Evolutionary conservation across 148 eudicot species (phyloP), one percentile per base, ranked within the genome.

Genomic region (Drosera capensis): DNA sequence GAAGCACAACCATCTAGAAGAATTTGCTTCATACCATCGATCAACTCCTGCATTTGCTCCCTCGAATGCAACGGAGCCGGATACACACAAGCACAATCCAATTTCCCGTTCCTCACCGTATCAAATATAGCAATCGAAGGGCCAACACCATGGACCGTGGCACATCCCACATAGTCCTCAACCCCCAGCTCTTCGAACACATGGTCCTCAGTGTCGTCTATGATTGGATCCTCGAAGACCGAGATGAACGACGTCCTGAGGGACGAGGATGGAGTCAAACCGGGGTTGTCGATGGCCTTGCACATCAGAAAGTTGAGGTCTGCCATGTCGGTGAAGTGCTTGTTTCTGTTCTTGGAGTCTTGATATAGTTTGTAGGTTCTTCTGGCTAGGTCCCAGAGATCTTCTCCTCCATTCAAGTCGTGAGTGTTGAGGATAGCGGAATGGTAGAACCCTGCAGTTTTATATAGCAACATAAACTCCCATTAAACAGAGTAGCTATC

Each of bases 231-330:
- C 69, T 82, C 96, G 34, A 82, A 86, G 24, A 78, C 85, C 0
- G 93, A 78, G 54, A 86, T 60, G 25, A 86, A 70, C 39, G 96
- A 73, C 21, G 96, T 81, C 48, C 96, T 69, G 39, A 79, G 46
- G 20, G 96, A 71, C 1, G 82, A 61, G 0, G 84, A 82, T 14
- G 96, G 96, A 20, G 96, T 86, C 57, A 86, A 68, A 43, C 80
- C 70, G 4, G 96, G 96, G 56, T 86, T 86, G 5, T 86, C 94
- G 25, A 86, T 78, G 59, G 93, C 96, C 65, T 58, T 74, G 60
- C 94, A 73, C 96, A 86, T 86, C 34, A 86, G 77, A 51, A 75
- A 86, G 67, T 78, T 86, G 42, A 86, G 67, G 58, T 78, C 96
- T 0, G 87, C 74, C 85, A 86, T 79, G 74, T 82, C 94, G 0